These are phyloP conservation scores for Camellia granthamiana DNA, from an alignment of 148 eudicot genomes.

Conservation along the genomic window DNA sequence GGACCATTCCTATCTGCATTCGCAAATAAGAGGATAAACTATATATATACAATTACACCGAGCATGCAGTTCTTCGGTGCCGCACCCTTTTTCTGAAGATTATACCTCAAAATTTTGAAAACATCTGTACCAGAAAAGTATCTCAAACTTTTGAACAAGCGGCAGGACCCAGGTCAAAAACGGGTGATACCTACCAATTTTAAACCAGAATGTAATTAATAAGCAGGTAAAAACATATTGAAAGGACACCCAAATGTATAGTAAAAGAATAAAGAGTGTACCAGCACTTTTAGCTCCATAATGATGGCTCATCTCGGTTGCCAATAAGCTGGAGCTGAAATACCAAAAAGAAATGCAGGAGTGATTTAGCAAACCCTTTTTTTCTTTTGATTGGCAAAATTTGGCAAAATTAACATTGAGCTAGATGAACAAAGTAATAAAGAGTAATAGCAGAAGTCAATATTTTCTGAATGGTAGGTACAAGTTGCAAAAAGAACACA, in stretches of 20 bases:
- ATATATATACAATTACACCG: conserved; percentile 13
- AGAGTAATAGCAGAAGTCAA: not conserved
- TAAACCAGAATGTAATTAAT: not conserved
- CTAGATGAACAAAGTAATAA: not conserved
- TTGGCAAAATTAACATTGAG: not conserved
- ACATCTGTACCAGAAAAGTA: conserved; percentile 10
- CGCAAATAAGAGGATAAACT: not conserved
- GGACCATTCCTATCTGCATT: not conserved
- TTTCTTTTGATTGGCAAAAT: too few relatives aligned
- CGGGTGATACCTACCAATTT: not conserved
- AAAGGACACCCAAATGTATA: not conserved
- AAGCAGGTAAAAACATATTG: not conserved
- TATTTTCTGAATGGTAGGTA: not conserved
- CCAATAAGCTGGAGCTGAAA: conserved; percentile 86
- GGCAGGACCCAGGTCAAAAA: conserved; percentile 15
- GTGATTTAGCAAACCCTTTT: too few relatives aligned
- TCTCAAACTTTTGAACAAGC: conserved; percentile 13
- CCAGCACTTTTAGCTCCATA: conserved; percentile 13
- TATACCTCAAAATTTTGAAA: not conserved
- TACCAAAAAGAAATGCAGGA: conserved; percentile 6
- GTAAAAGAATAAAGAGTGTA: not conserved
- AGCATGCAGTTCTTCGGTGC: conserved; percentile 9
- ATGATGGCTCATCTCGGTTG: conserved; percentile 56
- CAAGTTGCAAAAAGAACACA: conserved; percentile 10
- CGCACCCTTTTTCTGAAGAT: not conserved